Percentiles rank a stretch among this genome's conserved stretches.
Evolutionary conservation across 208 protist genomes (phyloP).

Genomic region (Trypanosoma conorhini): DNA sequence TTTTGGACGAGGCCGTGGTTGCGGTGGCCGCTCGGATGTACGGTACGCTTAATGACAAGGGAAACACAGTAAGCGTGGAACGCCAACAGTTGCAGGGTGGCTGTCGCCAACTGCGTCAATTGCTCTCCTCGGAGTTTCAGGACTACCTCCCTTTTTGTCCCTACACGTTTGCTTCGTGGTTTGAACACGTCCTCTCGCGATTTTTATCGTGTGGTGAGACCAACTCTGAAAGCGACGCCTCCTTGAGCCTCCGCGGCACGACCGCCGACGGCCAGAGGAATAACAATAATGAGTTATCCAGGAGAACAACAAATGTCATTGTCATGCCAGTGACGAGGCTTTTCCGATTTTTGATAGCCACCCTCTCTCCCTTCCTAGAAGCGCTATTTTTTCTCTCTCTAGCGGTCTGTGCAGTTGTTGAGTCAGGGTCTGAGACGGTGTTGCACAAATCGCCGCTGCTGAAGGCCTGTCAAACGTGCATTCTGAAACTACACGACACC

Average conservation of each 20-base stretch:
- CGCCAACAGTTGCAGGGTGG: conserved; percentile 38
- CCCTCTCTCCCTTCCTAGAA: conserved; percentile 19
- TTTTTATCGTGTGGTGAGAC: conserved; percentile 27
- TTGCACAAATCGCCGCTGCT: conserved; percentile 8
- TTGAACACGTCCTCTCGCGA: conserved; percentile 47
- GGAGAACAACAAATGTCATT: background rate
- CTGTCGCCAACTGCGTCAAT: conserved; percentile 49
- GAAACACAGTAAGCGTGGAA: conserved; percentile 28
- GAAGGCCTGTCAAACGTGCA: conserved; percentile 15
- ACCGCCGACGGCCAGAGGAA: background rate
- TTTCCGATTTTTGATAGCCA: conserved; percentile 10
- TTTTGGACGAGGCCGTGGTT: conserved; percentile 79
- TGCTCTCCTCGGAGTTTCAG: conserved; percentile 74
- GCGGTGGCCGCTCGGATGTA: conserved; percentile 52
- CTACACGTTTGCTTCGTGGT: conserved; percentile 62
- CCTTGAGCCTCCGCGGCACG: background rate
- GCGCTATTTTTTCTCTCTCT: conserved; percentile 24
- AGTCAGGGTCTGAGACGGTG: background rate
- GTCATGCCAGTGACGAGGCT: background rate
- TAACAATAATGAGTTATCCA: background rate
- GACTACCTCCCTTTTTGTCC: conserved; percentile 61
- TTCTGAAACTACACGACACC: conserved; percentile 8
- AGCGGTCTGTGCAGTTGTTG: conserved; percentile 12
- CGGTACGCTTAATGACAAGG: conserved; percentile 18
- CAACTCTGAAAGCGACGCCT: conserved; percentile 3